Conservation (phyloP, 78 protist species). For the Blattamonas nauphoetae region DNA sequence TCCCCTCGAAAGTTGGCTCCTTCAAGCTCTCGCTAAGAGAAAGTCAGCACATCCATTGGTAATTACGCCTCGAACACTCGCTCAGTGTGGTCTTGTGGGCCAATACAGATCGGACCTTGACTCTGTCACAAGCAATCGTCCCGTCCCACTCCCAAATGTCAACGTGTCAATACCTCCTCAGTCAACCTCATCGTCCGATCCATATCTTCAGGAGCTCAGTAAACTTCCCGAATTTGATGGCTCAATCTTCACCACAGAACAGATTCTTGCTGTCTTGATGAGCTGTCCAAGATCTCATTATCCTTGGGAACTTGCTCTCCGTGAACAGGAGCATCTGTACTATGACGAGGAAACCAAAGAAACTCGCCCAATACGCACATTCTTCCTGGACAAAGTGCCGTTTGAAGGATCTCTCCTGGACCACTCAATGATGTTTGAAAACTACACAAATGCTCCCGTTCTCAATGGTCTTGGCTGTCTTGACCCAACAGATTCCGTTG, state of each 20-base stretch:
- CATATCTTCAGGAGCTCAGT: background rate
- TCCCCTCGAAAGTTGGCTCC: background rate
- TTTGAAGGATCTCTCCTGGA: background rate
- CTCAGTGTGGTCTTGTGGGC: background rate
- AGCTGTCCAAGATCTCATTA: background rate
- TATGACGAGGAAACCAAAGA: background rate
- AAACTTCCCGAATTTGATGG: background rate
- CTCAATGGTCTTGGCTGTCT: background rate
- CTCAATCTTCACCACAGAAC: background rate
- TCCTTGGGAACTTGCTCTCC: background rate
- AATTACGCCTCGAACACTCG: background rate
- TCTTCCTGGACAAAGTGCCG: background rate
- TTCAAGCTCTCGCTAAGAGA: background rate
- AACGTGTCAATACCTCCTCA: background rate
- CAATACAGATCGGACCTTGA: background rate
- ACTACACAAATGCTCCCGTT: no score
- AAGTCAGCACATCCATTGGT: background rate
- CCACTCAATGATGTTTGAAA: no score
- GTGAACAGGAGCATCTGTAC: background rate
- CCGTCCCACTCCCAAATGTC: background rate
- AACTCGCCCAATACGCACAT: background rate
- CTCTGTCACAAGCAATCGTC: background rate
- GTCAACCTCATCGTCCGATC: background rate
- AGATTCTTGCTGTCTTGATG: background rate
- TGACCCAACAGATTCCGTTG: background rate